A percentile compares a stretch with the other conserved stretches of the same genome.
Evolutionary conservation across 2,329 filamentous ascomycete genomes (phyloP).

Genomic region (Nannizziopsis arthrosporioides): DNA sequence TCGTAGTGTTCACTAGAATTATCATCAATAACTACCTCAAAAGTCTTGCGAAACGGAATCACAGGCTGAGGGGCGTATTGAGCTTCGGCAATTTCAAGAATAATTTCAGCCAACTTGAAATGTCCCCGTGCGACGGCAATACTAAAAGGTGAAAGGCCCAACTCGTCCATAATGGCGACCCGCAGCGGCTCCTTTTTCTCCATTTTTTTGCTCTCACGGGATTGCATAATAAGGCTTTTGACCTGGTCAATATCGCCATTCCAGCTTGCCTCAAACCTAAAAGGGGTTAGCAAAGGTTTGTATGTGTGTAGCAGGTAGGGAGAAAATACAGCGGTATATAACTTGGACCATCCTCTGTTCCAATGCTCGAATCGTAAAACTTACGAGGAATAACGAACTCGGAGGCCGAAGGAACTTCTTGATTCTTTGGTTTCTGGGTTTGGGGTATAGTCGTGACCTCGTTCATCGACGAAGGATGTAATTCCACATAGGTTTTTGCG

Average conservation of each 20-base stretch:
- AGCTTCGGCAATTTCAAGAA: constrained; percentile 58
- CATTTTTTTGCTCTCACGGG: constrained; percentile 37
- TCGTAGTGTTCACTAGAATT: constrained; percentile 15
- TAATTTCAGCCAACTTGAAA: constrained; percentile 48
- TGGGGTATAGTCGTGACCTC: neutral
- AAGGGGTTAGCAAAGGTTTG: neutral
- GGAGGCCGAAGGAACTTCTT: constrained; percentile 2
- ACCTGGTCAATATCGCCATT: constrained; percentile 51
- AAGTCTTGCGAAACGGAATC: constrained; percentile 34
- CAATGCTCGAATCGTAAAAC: constrained; percentile 39
- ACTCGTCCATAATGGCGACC: constrained; percentile 47
- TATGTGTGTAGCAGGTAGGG: neutral
- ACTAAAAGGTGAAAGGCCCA: constrained; percentile 50
- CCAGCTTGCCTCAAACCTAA: constrained; percentile 51
- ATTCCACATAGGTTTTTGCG: constrained; percentile 55
- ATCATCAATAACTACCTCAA: constrained; percentile 27
- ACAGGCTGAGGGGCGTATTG: constrained; percentile 52
- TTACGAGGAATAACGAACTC: constrained; percentile 40
- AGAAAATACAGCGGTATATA: constrained; percentile 14
- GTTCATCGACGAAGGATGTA: constrained; percentile 40
- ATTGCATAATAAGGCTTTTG: constrained; percentile 23
- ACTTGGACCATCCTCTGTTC: constrained; percentile 42
- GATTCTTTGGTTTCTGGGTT: neutral
- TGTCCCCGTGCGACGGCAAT: constrained; percentile 58
- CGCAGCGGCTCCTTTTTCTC: constrained; percentile 45